Evolutionary conservation across 129 eudicot genomes (phyloP), one percentile per base, ranked within the genome.

Genomic region (Lactuca saligna): DNA sequence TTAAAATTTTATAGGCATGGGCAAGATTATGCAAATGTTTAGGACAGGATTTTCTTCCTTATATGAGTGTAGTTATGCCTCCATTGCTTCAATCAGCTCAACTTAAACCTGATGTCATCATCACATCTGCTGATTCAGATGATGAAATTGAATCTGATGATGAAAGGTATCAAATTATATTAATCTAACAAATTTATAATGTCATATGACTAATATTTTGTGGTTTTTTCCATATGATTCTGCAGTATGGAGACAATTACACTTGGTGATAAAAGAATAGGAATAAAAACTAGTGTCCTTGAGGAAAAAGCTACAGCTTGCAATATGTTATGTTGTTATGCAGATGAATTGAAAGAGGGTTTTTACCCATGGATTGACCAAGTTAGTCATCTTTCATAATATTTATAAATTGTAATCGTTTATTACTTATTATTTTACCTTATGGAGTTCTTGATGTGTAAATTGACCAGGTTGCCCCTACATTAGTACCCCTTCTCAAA

Each of bases 291-390:
- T 42, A 94, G 99, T 57, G 99, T 94, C 51, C 83, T 94, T 5
- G 99, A 94, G 86, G 99, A 94, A 78, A 94, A 94, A 69, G 99
- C 99, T 67, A 94, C 99, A 3, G 99, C 99, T 75, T 94, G 99
- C 78, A 94, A 94, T 73, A 94, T 94, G 99, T 80, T 94, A 41
- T 94, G 99, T 57, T 94, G 99, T 64, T 94, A 94, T 76, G 99
- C 99, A 9, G 99, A 94, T 63, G 99, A 94, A 83, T 74, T 94
- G 68, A 94, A 94, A 70, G 99, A 94, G 79, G 99, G 99, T 49
- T 94, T 94, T 75, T 94, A 75, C 74, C 99, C 99, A 55, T 94
- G 99, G 99, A 94, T 90, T 59, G 99, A 94, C 79, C 99, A 94
- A 96, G 99, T 94, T 78, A 46, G 51, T 46, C 51, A 46, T 46